Percentiles rank a stretch among this genome's conserved stretches.
Conservation (phyloP, 768 basidiomycete genomes). For the Hydnomerulius pinastri region DNA sequence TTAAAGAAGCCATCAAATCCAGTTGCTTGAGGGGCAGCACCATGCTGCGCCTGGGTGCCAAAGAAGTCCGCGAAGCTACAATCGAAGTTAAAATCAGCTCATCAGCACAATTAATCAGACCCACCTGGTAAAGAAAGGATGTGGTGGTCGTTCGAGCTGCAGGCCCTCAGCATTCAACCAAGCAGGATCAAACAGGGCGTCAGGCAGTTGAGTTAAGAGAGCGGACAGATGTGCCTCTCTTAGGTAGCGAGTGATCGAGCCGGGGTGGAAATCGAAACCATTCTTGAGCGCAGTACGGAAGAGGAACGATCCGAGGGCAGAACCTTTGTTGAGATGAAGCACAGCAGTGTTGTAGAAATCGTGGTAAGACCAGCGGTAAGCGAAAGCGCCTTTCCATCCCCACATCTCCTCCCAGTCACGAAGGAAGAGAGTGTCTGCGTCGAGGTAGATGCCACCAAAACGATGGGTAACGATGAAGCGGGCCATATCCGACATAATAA, state of each 20-base stretch:
- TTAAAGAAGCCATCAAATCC: constrained; percentile 93
- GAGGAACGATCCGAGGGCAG: constrained; percentile 85
- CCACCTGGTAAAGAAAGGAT: constrained; percentile 87
- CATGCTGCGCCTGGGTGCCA: constrained; percentile 65
- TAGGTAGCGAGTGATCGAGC: constrained; percentile 85
- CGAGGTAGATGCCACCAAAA: constrained; percentile 92
- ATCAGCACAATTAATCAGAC: constrained; percentile 15
- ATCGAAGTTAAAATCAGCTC: neutral
- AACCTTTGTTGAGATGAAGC: constrained; percentile 83
- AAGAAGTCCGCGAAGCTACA: constrained; percentile 82
- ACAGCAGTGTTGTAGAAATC: constrained; percentile 95
- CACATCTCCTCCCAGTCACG: constrained; percentile 97
- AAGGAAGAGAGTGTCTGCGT: constrained; percentile 89
- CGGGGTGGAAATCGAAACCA: constrained; percentile 92
- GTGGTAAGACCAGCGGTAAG: constrained; percentile 92
- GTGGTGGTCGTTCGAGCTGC: constrained; percentile 88
- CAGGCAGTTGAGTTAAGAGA: constrained; percentile 78
- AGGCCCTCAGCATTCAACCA: constrained; percentile 92
- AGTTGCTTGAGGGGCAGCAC: constrained; percentile 78
- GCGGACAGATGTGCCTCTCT: constrained; percentile 80
- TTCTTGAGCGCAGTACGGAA: constrained; percentile 93
- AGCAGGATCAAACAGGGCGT: constrained; percentile 91
- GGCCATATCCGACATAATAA: constrained; percentile 94
- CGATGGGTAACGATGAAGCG: constrained; percentile 94
- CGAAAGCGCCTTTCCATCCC: constrained; percentile 94